Percentiles rank a stretch among this genome's conserved stretches.
phyloP scores from a whole-genome alignment of 495 filamentous ascomycete species.

The Halenospora varia region DNA sequence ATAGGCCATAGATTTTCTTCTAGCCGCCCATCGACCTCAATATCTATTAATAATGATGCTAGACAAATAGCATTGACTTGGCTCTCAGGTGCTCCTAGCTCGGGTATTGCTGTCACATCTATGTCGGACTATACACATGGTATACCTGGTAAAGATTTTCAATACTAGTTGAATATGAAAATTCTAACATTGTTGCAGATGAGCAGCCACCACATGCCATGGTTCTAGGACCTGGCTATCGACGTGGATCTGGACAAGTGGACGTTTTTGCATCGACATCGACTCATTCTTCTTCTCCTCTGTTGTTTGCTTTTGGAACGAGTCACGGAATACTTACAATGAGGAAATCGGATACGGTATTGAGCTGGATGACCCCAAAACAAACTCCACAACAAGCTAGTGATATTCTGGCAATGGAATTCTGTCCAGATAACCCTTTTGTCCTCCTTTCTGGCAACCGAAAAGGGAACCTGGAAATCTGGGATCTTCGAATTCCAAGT shows the following conservation, averaged over 20 bases:
- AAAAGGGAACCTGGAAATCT: slow-evolving; percentile 17
- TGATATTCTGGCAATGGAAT: slow-evolving; percentile 22
- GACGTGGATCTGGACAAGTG: slow-evolving; percentile 1
- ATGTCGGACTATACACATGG: too few relatives aligned
- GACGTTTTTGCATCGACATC: slow-evolving; percentile 13
- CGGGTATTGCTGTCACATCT: too few relatives aligned
- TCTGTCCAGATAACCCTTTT: slow-evolving; percentile 4
- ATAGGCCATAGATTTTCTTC: too few relatives aligned
- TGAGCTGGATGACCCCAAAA: slow-evolving; percentile 8
- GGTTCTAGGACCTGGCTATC: not conserved
- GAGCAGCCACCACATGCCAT: too few relatives aligned
- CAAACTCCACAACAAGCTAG: not conserved
- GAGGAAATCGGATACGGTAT: slow-evolving; percentile 7
- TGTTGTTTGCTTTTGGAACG: slow-evolving; percentile 22
- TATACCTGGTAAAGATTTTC: too few relatives aligned
- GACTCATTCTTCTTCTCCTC: slow-evolving; percentile 8
- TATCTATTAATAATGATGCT: too few relatives aligned
- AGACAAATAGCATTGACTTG: too few relatives aligned
- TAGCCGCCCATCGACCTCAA: too few relatives aligned
- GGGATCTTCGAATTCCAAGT: slow-evolving; percentile 15
- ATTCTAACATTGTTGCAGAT: too few relatives aligned
- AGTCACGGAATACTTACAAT: slow-evolving; percentile 14
- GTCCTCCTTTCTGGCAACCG: slow-evolving; percentile 22
- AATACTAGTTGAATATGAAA: too few relatives aligned
- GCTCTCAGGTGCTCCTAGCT: too few relatives aligned